phyloP scores from a whole-genome alignment of 441 rosid genomes.

The Populus trichocarpa region DNA sequence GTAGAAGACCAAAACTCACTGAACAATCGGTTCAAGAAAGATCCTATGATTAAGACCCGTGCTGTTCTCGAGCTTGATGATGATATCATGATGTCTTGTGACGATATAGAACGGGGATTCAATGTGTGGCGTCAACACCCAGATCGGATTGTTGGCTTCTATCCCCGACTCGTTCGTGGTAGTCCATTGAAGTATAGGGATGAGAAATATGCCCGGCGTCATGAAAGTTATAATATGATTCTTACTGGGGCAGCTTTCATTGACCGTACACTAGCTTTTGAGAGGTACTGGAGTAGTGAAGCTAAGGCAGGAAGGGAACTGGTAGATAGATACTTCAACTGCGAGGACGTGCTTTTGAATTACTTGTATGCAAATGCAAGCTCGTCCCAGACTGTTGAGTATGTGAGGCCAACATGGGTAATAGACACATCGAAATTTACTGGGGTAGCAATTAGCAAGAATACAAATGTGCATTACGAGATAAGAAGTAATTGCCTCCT shows the following conservation, averaged over 20 bases:
- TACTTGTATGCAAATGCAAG: slow-evolving; percentile 83
- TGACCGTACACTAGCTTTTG: slow-evolving; percentile 58
- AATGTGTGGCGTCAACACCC: slow-evolving; percentile 87
- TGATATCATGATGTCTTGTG: slow-evolving; percentile 92
- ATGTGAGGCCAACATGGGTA: slow-evolving; percentile 80
- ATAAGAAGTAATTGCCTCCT: slow-evolving; percentile 67
- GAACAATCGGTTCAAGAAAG: slow-evolving; percentile 81
- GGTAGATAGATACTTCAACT: slow-evolving; percentile 71
- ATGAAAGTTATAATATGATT: slow-evolving; percentile 80
- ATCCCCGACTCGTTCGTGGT: slow-evolving; percentile 64
- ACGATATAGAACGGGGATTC: slow-evolving; percentile 81
- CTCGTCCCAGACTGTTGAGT: slow-evolving; percentile 55
- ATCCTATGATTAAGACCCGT: slow-evolving; percentile 61
- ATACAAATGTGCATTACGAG: slow-evolving; percentile 76
- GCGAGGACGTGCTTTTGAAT: slow-evolving; percentile 85
- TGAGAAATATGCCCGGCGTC: slow-evolving; percentile 75
- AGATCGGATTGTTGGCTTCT: slow-evolving; percentile 77
- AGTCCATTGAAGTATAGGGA: slow-evolving; percentile 60
- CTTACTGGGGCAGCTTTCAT: slow-evolving; percentile 98
- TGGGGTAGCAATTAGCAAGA: slow-evolving; percentile 74
- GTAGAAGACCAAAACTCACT: slow-evolving; percentile 65
- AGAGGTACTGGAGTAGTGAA: slow-evolving; percentile 53
- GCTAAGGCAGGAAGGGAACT: slow-evolving; percentile 64
- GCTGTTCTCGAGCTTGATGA: slow-evolving; percentile 96
- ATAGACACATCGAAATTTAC: slow-evolving; percentile 87